Percentiles rank a stretch among this genome's conserved stretches.
phyloP scores from a whole-genome alignment of 345 rosid genomes.

The Linum lewisii region DNA sequence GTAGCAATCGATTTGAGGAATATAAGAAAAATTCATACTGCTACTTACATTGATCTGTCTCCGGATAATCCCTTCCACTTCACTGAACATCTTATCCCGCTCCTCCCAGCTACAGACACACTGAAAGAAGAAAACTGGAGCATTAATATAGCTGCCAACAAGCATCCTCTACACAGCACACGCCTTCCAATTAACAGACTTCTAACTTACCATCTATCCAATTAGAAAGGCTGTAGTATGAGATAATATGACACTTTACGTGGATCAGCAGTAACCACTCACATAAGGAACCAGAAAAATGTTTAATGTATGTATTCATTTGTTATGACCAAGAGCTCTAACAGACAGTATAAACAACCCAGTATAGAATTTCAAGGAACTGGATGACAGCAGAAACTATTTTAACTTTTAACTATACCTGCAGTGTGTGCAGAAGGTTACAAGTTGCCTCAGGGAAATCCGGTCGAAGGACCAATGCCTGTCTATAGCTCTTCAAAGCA shows the following conservation, averaged over 20 bases:
- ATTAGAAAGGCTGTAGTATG: neutral
- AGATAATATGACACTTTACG: neutral
- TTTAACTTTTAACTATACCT: constrained; percentile 32
- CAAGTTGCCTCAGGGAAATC: constrained; percentile 99
- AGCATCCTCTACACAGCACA: neutral
- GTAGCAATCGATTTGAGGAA: neutral
- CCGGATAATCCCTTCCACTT: constrained; percentile 80
- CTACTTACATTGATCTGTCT: constrained; percentile 72
- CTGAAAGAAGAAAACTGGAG: constrained; percentile 22
- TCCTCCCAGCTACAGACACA: constrained; percentile 94
- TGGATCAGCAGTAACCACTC: neutral
- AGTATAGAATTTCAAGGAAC: too few species aligned
- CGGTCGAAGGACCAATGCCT: constrained; percentile 70
- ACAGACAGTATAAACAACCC: neutral
- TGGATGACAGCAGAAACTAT: neutral
- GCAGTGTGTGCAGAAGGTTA: constrained; percentile 89
- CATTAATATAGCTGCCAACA: constrained; percentile 4
- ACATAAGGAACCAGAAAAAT: neutral
- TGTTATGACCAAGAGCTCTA: neutral
- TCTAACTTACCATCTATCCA: neutral
- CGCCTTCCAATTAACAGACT: neutral
- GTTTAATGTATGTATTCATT: neutral
- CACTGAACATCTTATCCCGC: constrained; percentile 67
- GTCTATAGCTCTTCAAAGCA: constrained; percentile 84
- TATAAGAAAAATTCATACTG: neutral